Percentiles rank a stretch among this genome's conserved stretches.
These are phyloP conservation scores for Aspergillus aculeatus DNA, from an alignment of 2,329 filamentous ascomycete species.

Conservation along the genomic window DNA sequence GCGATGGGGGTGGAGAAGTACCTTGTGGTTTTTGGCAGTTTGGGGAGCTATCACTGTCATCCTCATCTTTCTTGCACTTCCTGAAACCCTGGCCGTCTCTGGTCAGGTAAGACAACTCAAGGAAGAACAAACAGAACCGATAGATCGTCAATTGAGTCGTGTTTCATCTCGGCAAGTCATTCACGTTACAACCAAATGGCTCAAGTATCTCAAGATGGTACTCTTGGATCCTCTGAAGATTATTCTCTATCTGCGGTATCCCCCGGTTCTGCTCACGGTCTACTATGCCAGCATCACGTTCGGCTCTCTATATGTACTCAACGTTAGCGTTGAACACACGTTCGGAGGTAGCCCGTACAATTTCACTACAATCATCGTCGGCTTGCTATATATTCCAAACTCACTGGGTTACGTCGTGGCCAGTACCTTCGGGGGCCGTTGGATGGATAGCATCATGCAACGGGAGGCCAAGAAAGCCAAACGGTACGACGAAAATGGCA, in stretches of 20 bases:
- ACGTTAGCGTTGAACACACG: conserved; percentile 71
- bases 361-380: conserved; percentile 67
- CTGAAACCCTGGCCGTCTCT: conserved; percentile 40
- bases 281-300: conserved; percentile 74
- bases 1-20: conserved; percentile 69
- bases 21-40: conserved; percentile 73
- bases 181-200: conserved; percentile 55
- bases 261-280: conserved; percentile 70
- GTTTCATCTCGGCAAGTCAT: conserved; percentile 64
- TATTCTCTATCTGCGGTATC: conserved; percentile 69
- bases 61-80: conserved; percentile 45
- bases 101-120: conserved; percentile 31
- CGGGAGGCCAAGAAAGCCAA: conserved; percentile 69
- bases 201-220: conserved; percentile 56
- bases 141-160: conserved; percentile 44
- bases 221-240: conserved; percentile 72
- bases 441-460: conserved; percentile 80
- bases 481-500: conserved; percentile 65
- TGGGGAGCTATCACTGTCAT: conserved; percentile 57
- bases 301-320: conserved; percentile 71
- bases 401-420: conserved; percentile 70
- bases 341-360: conserved; percentile 68
- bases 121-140: conserved; percentile 21
- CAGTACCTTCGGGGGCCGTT: conserved; percentile 68
- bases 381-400: conserved; percentile 73